These are phyloP conservation scores for Rhizophora mangle DNA, from an alignment of 345 rosid genomes.

Conservation along the genomic window DNA sequence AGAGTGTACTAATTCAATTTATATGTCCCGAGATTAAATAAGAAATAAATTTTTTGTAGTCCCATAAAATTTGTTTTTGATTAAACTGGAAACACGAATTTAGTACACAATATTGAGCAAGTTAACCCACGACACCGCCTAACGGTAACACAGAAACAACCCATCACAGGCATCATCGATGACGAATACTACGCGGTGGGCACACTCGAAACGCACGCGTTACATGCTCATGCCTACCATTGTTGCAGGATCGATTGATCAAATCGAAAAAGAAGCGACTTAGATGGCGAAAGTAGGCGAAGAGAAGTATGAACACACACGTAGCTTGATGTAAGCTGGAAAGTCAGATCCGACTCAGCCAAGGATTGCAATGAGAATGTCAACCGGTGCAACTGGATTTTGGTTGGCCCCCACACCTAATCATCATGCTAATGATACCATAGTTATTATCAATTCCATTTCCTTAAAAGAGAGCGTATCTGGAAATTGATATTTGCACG, in stretches of 20 bases:
- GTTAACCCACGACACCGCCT: too few species aligned
- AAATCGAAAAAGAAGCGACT: not conserved
- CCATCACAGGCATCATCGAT: not conserved
- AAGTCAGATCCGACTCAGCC: conserved; percentile 34
- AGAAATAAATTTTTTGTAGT: too few species aligned
- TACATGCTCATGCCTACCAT: not conserved
- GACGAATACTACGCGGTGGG: not conserved
- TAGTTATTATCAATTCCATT: too few species aligned
- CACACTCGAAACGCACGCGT: not conserved
- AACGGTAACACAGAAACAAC: not conserved
- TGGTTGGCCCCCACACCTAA: conserved; percentile 27
- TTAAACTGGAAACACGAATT: too few species aligned
- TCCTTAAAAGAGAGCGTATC: too few species aligned
- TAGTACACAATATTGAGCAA: too few species aligned
- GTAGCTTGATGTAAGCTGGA: conserved; percentile 4
- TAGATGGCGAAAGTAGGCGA: conserved; percentile 15
- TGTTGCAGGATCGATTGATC: not conserved
- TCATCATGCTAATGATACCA: not conserved
- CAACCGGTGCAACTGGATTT: conserved; percentile 34
- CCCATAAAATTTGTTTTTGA: too few species aligned
- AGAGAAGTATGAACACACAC: conserved; percentile 1
- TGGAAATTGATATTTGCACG: too few species aligned
- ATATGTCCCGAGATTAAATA: too few species aligned
- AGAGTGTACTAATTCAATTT: too few species aligned
- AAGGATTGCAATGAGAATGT: conserved; percentile 8